Evolutionary conservation across 768 basidiomycete genomes (phyloP), one percentile per base, ranked within the genome.

Genomic region (Clitopilus hobsonii): DNA sequence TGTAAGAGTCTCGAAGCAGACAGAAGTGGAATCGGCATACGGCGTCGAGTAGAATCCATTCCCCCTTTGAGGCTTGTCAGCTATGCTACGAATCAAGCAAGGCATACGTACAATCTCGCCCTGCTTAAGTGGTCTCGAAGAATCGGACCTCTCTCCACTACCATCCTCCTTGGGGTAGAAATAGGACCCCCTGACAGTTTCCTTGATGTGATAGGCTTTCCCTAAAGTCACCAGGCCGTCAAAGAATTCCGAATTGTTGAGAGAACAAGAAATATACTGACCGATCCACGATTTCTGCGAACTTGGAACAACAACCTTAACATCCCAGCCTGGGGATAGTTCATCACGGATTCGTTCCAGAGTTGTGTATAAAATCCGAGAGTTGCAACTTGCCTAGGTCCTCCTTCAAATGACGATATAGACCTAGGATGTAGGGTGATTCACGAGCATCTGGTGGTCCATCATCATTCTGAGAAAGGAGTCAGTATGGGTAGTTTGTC

Each of bases 31-130:
- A n/a, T n/a, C n/a, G n/a, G 49, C 23, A 24, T 72, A 92, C 91
- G 14, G 90, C 91, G 56, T 92, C 90, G 5, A 97, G 72, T 23
- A 98, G 79, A 54, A 97, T 84, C 95, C 95, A 98, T 72, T 97
- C 92, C 23, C 83, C 82, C 78, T 77, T 51, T 27, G 38, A 49
- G 24, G 59, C 30, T 38, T 23, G 30, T 20, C 41, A 13, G 53
- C n/a, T 24, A 45, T 22, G 27, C 20, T 23, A 22, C 25, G 56
- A 16, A 48, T 5, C 32, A 30, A 41, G 51, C 5, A 22, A 23
- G 26, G 51, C 27, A 29, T 54, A 67, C 71, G 54, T 49, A 80
- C 88, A 52, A 87, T 72, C 72, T 95, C 94, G 30, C 83, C 87
- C 5, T 86, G 81, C 64, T 82, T 80, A 50, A 94, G 67, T 5